Evolutionary conservation across 2,329 filamentous ascomycete species (phyloP), one percentile per base, ranked within the genome.

Genomic region (Coleophoma crateriformis): DNA sequence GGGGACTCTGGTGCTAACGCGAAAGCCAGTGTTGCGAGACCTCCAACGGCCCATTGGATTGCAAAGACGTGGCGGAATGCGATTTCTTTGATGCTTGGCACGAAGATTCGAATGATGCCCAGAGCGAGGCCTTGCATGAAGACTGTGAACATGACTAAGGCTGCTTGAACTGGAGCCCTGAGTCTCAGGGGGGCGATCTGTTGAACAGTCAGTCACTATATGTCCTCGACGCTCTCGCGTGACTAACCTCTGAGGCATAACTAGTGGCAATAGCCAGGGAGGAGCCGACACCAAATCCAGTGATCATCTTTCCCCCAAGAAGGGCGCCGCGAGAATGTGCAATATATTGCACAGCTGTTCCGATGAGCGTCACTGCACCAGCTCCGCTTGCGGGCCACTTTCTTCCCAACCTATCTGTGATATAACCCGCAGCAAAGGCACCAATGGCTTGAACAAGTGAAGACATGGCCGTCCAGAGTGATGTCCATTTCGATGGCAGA

Each of bases 1-100:
- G 56, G 56, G 32, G 56, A 58, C 39, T 41, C 37, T 13, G 39
- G 39, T 41, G 22, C 15, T 17, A 41, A 41, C 17, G 22, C 17
- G 15, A 41, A 41, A 6, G 22, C 17, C 6, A 41, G 14, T 17
- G 15, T 41, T 41, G 11, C 17, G 12, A 41, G 17, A 13, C 39
- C 15, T 12, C 15, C 15, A 14, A 41, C 15, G 12, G 15, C 17
- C 39, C 39, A 41, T 15, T 39, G 37, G 19, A 39, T 15, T 19
- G 10, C 37, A 8, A 39, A 39, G 19, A 13, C 37, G n/a, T 15
- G n/a, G 12, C 37, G 37, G 37, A 39, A 39, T 15, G 37, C 37
- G 13, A 39, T 39, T 15, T 15, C n/a, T n/a, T 19, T 17, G 5
- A 39, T 15, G 37, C n/a, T 19, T 15, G 37, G 19, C 8, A 39